Percentiles rank a stretch among this genome's conserved stretches.
Conservation (phyloP, 164 flowering plant species). For the Magnolia kwangsiensis region DNA sequence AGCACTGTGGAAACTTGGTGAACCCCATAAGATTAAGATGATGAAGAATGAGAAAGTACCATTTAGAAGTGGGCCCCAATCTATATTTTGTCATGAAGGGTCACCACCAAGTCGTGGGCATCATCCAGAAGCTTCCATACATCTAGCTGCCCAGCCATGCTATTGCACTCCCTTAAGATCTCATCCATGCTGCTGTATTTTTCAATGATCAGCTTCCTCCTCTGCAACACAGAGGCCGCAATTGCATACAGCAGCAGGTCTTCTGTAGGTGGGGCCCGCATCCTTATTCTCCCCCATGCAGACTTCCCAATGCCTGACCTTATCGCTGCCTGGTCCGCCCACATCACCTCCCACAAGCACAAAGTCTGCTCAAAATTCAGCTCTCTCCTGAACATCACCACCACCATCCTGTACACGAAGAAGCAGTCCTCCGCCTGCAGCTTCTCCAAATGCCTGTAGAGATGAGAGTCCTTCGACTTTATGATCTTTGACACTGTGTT, state of each 20-base stretch:
- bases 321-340: slow-evolving; percentile 96
- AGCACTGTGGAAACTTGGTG: not conserved
- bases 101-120: slow-evolving; percentile 82
- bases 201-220: slow-evolving; percentile 82
- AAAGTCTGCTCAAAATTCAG: slow-evolving; percentile 76
- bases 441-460: slow-evolving; percentile 80
- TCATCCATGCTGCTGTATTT: slow-evolving; percentile 92
- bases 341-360: slow-evolving; percentile 96
- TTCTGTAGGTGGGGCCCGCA: slow-evolving; percentile 84
- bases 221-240: slow-evolving; percentile 89
- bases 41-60: not conserved
- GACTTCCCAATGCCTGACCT: slow-evolving; percentile 83
- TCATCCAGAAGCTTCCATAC: slow-evolving; percentile 96
- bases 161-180: slow-evolving; percentile 83
- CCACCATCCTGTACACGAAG: slow-evolving; percentile 96
- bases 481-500: slow-evolving; percentile 80
- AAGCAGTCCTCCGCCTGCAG: slow-evolving; percentile 92
- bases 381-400: slow-evolving; percentile 88
- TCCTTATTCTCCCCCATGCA: slow-evolving; percentile 80
- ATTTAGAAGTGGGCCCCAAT: not conserved
- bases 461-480: slow-evolving; percentile 78
- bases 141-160: slow-evolving; percentile 90
- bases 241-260: slow-evolving; percentile 87
- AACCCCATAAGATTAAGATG: not conserved
- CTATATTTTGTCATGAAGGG: slow-evolving; percentile 73